These are phyloP conservation scores for Prunus salicina DNA, from an alignment of 306 rosid genomes.

Conservation along the genomic window DNA sequence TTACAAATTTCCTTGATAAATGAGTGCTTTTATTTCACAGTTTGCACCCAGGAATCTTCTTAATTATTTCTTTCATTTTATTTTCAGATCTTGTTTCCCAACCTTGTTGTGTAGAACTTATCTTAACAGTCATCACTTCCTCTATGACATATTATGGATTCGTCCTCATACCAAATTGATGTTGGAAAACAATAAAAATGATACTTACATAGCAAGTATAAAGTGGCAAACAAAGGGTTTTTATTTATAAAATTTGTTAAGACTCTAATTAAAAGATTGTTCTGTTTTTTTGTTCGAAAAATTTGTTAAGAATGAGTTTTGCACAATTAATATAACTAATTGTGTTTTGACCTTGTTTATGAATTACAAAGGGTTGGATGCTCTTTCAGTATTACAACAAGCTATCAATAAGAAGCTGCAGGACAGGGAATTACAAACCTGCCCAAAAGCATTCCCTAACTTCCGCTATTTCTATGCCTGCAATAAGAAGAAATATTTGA, in stretches of 20 bases:
- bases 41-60: neutral
- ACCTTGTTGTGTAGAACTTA: neutral
- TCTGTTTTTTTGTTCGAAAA: too few relatives aligned
- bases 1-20: neutral
- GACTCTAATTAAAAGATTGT: neutral
- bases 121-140: neutral
- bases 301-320: too few relatives aligned
- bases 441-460: conserved; percentile 27
- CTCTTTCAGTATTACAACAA: too few relatives aligned
- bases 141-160: neutral
- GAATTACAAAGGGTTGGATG: neutral
- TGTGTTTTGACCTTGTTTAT: too few relatives aligned
- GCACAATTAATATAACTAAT: too few relatives aligned
- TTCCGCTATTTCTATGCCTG: conserved; percentile 27
- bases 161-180: neutral
- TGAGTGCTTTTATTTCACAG: neutral
- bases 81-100: neutral
- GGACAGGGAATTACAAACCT: conserved; percentile 31
- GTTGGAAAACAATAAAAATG: neutral
- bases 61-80: neutral
- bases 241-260: neutral
- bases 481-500: neutral
- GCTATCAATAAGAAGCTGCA: too few relatives aligned
- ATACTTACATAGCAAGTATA: too few relatives aligned
- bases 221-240: too few relatives aligned